phyloP scores from a whole-genome alignment of 192 early-diverging fungal genomes.

The Lobosporangium transversale region DNA sequence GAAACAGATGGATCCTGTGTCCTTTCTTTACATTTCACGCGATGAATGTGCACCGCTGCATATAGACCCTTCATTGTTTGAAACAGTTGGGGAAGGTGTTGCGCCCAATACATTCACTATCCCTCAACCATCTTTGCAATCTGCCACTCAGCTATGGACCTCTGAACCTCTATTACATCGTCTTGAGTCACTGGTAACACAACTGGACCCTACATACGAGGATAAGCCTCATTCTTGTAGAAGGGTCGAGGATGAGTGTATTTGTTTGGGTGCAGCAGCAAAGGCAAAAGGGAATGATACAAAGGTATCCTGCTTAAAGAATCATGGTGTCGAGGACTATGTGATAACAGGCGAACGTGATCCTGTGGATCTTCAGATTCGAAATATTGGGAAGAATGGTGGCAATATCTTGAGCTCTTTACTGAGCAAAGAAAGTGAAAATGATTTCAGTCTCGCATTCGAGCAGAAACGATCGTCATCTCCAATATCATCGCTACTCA shows the following conservation, averaged over 20 bases:
- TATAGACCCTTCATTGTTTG: constrained; percentile 27
- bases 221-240: not conserved
- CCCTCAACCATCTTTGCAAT: not conserved
- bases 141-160: not conserved
- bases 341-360: not conserved
- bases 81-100: constrained; percentile 22
- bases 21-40: constrained; percentile 16
- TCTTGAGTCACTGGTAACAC: constrained; percentile 11
- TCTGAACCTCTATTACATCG: not conserved
- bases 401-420: too few species aligned
- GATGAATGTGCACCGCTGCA: constrained; percentile 18
- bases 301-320: too few species aligned
- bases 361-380: not conserved
- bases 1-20: constrained; percentile 42
- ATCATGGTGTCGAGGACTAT: too few species aligned
- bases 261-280: not conserved
- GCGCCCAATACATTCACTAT: constrained; percentile 8
- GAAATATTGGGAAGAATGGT: not conserved
- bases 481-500: not conserved
- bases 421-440: constrained; percentile 8
- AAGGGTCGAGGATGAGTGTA: too few species aligned
- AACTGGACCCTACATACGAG: not conserved
- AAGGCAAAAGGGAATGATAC: too few species aligned
- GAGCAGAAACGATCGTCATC: not conserved
- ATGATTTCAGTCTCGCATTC: constrained; percentile 14